Evolutionary conservation across 2,329 filamentous ascomycete genomes (phyloP).

Genomic region (Nothopassalora personata): DNA sequence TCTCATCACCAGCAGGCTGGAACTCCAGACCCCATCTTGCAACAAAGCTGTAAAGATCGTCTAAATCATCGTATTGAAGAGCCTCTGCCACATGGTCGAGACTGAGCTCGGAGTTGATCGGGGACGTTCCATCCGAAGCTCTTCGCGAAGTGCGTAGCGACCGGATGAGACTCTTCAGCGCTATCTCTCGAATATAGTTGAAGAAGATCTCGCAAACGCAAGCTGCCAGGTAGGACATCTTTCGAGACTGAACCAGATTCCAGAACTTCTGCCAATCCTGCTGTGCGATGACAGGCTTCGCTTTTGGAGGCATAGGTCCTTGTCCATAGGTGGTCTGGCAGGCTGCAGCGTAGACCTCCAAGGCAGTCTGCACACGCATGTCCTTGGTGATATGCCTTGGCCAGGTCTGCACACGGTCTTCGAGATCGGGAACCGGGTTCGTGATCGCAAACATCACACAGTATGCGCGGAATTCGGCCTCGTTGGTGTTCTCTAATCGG

Average conservation of each 20-base stretch:
- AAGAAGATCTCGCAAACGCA: conserved; percentile 62
- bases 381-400: conserved; percentile 47
- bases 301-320: conserved; percentile 38
- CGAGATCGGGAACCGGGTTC: conserved; percentile 47
- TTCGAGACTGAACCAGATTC: conserved; percentile 49
- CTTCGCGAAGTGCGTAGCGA: conserved; percentile 10
- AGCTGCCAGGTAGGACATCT: conserved; percentile 57
- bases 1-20: conserved; percentile 35
- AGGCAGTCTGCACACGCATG: conserved; percentile 50
- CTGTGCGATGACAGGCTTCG: conserved; percentile 48
- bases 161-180: conserved; percentile 42
- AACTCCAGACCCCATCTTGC: conserved; percentile 50
- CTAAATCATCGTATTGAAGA: conserved; percentile 52
- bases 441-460: conserved; percentile 54
- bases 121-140: background rate
- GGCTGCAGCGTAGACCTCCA: conserved; percentile 53
- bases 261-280: conserved; percentile 57
- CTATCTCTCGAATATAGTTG: conserved; percentile 52
- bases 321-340: conserved; percentile 49
- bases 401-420: conserved; percentile 55
- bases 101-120: conserved; percentile 52
- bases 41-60: conserved; percentile 51
- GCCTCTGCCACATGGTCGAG: conserved; percentile 47
- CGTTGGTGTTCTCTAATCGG: conserved; percentile 49
- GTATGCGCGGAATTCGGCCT: conserved; percentile 61